Base-by-base conservation (phyloP, 1,284 basidiomycete species). In the Schizopora paradoxa region DNA sequence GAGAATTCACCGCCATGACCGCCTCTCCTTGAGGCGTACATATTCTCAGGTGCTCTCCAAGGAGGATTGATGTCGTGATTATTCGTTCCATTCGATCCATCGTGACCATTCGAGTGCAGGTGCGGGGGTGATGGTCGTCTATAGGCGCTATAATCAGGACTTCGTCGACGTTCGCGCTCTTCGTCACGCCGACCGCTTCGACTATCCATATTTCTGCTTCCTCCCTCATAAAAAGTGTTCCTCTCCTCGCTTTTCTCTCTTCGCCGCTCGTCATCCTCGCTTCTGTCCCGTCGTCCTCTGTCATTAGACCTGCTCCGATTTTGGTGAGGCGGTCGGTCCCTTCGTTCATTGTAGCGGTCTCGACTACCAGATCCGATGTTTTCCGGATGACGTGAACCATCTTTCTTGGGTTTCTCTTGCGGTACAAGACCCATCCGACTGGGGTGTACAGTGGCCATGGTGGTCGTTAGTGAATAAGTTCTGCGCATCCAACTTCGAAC, bases 371-470 rank as follows among this genome's bases (percentile, higher is more conserved):
- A 46, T 5, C 34, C 29, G 44, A 19, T 42, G 31, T 56, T 53
- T 36, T 49, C 43, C 25, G 45, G 55, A 43, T 43, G 32, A 22
- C 41, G 73, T 74, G 32, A 39, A 21, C 35, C 48, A 18, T 45
- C 44, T 39, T 29, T 52, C n/a, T 41, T 35, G n/a, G 27, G 19
- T 14, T 22, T 43, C 23, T 27, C 63, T 44, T 68, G 68, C 13
- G 77, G 75, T 4, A 82, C 75, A 7, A 82, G 63, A 18, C 64
- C 75, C 63, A 81, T 62, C 32, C 80, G 71, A 16, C 79, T 82
- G 18, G 79, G 80, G 54, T 82, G 79, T 8, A 82, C 68, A 18
- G 73, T 76, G 8, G 79, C 79, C 79, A 83, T 82, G 18, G 43
- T 44, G 4, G 14, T 7, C 26, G 19, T 31, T 16, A 23, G 22